These are phyloP conservation scores for Knufia petricola DNA, from an alignment of 2,329 filamentous ascomycete genomes.

Conservation along the genomic window DNA sequence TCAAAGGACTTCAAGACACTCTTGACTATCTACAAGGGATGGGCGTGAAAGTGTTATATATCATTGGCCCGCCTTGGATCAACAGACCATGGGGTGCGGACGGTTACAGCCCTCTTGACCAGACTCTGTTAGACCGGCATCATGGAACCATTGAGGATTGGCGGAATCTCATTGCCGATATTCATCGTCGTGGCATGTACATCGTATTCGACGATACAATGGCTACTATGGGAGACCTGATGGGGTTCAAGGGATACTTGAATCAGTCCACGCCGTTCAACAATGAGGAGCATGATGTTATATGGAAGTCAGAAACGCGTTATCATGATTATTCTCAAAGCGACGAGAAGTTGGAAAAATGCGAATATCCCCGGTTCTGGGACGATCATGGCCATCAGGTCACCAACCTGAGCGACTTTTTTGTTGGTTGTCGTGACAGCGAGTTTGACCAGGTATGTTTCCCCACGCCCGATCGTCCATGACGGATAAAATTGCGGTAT, in stretches of 20 bases:
- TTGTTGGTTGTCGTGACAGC: conserved; percentile 42
- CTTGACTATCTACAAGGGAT: conserved; percentile 46
- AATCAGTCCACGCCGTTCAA: conserved; percentile 41
- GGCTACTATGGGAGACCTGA: conserved; percentile 46
- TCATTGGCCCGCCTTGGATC: conserved; percentile 45
- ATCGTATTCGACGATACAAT: conserved; percentile 48
- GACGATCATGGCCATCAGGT: conserved; percentile 37
- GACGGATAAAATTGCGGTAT: no score
- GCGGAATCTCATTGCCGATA: conserved; percentile 39
- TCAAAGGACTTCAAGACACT: conserved; percentile 40
- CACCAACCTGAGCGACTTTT: conserved; percentile 31
- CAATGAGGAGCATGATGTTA: conserved; percentile 39
- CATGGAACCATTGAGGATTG: conserved; percentile 42
- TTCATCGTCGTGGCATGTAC: conserved; percentile 45
- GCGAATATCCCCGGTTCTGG: conserved; percentile 46
- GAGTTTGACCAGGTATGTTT: conserved; percentile 38
- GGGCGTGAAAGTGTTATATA: conserved; percentile 43
- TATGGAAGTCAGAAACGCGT: conserved; percentile 36
- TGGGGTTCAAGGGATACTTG: conserved; percentile 42
- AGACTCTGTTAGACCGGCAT: conserved; percentile 46
- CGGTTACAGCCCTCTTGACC: conserved; percentile 40
- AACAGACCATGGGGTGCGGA: conserved; percentile 47
- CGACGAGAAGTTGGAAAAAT: conserved; percentile 36
- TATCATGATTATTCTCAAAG: conserved; percentile 43
- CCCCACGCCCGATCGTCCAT: no score